Conservation (phyloP, 208 protist genomes). For the Vickermania ingenoplastis region DNA sequence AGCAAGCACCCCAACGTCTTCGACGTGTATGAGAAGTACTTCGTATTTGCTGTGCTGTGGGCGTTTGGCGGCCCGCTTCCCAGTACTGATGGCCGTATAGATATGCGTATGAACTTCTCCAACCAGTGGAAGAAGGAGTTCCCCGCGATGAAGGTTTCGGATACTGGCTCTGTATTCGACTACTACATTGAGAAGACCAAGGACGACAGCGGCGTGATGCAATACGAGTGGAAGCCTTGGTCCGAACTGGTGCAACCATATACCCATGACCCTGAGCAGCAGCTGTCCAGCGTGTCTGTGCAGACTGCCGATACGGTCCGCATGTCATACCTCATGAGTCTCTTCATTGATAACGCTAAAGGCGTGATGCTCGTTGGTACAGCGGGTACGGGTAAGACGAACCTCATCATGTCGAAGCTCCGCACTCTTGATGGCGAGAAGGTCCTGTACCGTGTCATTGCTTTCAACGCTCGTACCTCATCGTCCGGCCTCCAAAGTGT, state of each 20-base stretch:
- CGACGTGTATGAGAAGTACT: slow-evolving; percentile 96
- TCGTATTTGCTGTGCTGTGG: slow-evolving; percentile 97
- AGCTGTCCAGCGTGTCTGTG: slow-evolving; percentile 90
- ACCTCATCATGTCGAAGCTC: slow-evolving; percentile 95
- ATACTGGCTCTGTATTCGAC: slow-evolving; percentile 92
- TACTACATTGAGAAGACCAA: slow-evolving; percentile 92
- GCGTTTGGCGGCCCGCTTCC: slow-evolving; percentile 94
- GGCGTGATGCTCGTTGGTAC: slow-evolving; percentile 96
- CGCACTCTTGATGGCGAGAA: slow-evolving; percentile 87
- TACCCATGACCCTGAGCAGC: slow-evolving; percentile 69
- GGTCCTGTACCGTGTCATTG: slow-evolving; percentile 88
- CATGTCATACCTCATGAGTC: slow-evolving; percentile 92
- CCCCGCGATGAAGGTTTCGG: slow-evolving; percentile 87
- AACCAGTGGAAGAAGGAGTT: slow-evolving; percentile 95
- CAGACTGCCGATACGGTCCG: slow-evolving; percentile 93
- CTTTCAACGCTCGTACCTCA: slow-evolving; percentile 95
- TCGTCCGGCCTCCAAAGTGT: slow-evolving; percentile 91
- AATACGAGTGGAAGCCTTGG: slow-evolving; percentile 91
- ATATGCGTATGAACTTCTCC: slow-evolving; percentile 91
- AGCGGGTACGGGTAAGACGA: slow-evolving; percentile 97
- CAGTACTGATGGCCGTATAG: slow-evolving; percentile 90
- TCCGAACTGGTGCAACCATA: slow-evolving; percentile 89
- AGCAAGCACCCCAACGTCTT: slow-evolving; percentile 77
- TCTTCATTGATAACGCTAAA: slow-evolving; percentile 90
- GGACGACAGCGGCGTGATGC: slow-evolving; percentile 50